Conservation (phyloP, 805 yeast species). For the Nakazawaea laoshanensis region DNA sequence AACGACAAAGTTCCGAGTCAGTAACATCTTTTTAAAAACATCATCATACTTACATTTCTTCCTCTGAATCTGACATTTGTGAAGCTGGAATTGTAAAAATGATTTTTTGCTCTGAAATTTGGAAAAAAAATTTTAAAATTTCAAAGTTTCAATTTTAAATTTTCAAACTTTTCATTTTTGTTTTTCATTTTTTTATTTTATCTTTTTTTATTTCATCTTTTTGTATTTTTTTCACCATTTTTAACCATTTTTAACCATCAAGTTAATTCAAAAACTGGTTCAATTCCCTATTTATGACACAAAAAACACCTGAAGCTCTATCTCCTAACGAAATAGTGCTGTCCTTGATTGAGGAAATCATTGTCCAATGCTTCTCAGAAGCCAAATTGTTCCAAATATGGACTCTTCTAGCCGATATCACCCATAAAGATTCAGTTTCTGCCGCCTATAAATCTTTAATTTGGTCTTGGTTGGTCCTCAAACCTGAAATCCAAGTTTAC, state of each 20-base stretch:
- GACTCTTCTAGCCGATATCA: slow-evolving; percentile 17
- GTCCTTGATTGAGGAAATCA: slow-evolving; percentile 22
- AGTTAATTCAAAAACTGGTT: no score
- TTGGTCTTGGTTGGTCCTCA: slow-evolving; percentile 28
- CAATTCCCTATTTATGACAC: neutral
- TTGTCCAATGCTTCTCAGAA: slow-evolving; percentile 26
- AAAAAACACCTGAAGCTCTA: neutral
- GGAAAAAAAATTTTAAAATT: no score
- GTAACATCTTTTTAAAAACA: slow-evolving; percentile 1
- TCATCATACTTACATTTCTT: slow-evolving; percentile 8
- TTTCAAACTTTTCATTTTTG: no score
- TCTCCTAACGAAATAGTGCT: slow-evolving; percentile 28
- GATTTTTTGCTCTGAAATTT: no score
- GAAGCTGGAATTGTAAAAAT: no score
- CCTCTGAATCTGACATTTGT: slow-evolving; percentile 10
- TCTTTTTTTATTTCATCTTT: no score
- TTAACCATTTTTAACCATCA: no score
- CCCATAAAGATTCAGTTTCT: slow-evolving; percentile 5
- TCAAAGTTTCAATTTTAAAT: no score
- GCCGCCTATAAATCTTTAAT: slow-evolving; percentile 13
- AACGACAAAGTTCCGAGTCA: slow-evolving; percentile 32
- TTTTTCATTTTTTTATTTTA: no score
- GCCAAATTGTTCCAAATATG: slow-evolving; percentile 23
- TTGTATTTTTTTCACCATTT: no score
- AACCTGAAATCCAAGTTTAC: slow-evolving; percentile 17